These are phyloP conservation scores for Hibiscus mutabilis DNA, from an alignment of 345 rosid genomes.

Conservation along the genomic window DNA sequence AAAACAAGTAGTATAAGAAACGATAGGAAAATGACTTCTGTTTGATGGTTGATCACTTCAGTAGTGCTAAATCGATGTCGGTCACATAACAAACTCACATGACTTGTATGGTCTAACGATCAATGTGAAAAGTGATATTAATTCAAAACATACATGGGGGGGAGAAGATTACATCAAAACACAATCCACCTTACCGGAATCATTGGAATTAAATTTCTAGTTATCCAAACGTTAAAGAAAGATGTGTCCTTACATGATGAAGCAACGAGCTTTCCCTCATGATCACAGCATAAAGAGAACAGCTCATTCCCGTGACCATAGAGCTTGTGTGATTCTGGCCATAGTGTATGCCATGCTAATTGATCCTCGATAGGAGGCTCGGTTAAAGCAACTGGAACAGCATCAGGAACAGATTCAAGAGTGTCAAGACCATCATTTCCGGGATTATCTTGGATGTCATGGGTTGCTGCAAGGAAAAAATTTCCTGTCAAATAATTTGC, in stretches of 20 bases:
- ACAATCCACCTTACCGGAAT: background rate
- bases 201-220: background rate
- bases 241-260: conserved; percentile 76
- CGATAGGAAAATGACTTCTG: background rate
- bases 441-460: conserved; percentile 36
- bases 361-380: conserved; percentile 94
- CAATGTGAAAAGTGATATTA: too few species aligned
- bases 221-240: background rate
- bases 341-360: conserved; percentile 77
- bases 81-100: background rate
- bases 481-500: conserved; percentile 4
- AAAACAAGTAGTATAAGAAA: conserved; percentile 7
- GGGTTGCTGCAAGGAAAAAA: conserved; percentile 46
- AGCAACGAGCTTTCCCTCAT: conserved; percentile 71
- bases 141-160: too few species aligned
- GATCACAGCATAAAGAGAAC: conserved; percentile 72
- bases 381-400: conserved; percentile 74
- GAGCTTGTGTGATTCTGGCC: conserved; percentile 97
- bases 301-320: conserved; percentile 95
- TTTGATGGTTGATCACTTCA: background rate
- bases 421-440: conserved; percentile 63
- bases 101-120: background rate
- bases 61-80: background rate
- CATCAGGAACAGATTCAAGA: conserved; percentile 89
- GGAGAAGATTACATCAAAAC: background rate